Evolutionary conservation across 1,284 basidiomycete genomes (phyloP), one percentile per base, ranked within the genome.

Genomic region (Peniophora sp.): DNA sequence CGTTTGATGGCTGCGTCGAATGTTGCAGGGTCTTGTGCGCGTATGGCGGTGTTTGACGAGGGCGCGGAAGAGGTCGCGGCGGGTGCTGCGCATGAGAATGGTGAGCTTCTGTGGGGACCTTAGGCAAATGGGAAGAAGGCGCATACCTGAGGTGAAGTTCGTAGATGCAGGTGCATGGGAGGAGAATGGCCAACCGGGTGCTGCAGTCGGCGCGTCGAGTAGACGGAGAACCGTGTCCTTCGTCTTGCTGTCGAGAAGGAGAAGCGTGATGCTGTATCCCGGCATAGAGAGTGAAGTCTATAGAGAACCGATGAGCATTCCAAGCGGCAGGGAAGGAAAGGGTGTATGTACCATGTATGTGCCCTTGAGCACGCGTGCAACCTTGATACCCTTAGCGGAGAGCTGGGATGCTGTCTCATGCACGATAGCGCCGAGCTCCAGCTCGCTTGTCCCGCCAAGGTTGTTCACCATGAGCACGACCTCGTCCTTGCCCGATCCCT

Each of bases 241-340:
- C 3, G 74, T 66, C 47, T 76, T 68, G 2, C 61, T 58, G 43
- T 61, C 52, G 6, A 97, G 81, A 24, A 92, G 80, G 12, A 97
- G 75, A 11, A 94, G 75, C 0, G 94, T 92, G 55, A 97, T 70
- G 3, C 91, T 94, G 69, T 97, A 95, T 2, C 95, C 94, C 27
- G 93, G 91, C 88, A 97, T 93, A 69, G 93, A 92, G 56, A 97
- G 76, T 50, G 91, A 94, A 20, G 92, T 91, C 88, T 90, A 9
- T 58, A 39, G 50, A 23, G 17, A 50, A 8, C 45, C 2, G 12
- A 12, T 12, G 11, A 23, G 32, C 2, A 19, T 44, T 20, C 45
- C 23, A 53, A 17, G 47, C 14, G 35, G 43, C 34, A 46, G 32
- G 19, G 25, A 25, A 48, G n/a, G 48, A 36, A 20, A 50, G 2